Conservation (phyloP, 768 basidiomycete genomes). For the Auricularia sp. region DNA sequence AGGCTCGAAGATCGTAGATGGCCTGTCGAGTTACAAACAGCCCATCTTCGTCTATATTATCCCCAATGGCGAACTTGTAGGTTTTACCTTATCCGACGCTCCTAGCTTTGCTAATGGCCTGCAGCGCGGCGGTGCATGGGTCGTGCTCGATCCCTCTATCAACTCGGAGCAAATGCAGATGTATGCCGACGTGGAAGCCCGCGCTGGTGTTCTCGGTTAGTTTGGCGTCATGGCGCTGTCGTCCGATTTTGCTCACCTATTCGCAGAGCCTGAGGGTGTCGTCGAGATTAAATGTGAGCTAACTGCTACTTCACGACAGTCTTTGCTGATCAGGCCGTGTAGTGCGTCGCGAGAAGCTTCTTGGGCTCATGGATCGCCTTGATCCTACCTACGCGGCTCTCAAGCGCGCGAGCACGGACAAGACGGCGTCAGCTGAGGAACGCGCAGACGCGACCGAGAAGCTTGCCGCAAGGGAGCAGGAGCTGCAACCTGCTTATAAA, state of each 20-base stretch:
- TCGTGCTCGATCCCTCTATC: constrained; percentile 96
- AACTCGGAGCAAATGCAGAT: constrained; percentile 97
- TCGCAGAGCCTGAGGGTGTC: constrained; percentile 82
- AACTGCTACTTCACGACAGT: neutral
- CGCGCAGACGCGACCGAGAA: constrained; percentile 57
- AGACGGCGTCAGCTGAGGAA: constrained; percentile 62
- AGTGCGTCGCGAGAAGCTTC: constrained; percentile 87
- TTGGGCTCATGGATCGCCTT: constrained; percentile 85
- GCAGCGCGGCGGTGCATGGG: constrained; percentile 93
- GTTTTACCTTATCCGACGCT: neutral
- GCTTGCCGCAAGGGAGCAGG: constrained; percentile 64
- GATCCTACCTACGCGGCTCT: constrained; percentile 73
- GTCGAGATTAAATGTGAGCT: constrained; percentile 74
- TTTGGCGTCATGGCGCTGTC: neutral
- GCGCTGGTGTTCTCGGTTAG: constrained; percentile 69
- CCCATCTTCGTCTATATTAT: constrained; percentile 98
- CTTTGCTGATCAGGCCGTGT: constrained; percentile 8
- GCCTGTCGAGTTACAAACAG: constrained; percentile 91
- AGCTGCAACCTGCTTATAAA: constrained; percentile 83
- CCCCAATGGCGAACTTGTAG: constrained; percentile 82
- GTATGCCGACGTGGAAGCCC: constrained; percentile 93
- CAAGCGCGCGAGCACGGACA: constrained; percentile 72
- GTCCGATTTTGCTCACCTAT: constrained; percentile 20
- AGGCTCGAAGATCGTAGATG: constrained; percentile 97
- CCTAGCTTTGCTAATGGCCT: neutral